Evolutionary conservation across 257 asterid genomes (phyloP), one percentile per base, ranked within the genome.

Genomic region (Oldenlandia corymbosa): DNA sequence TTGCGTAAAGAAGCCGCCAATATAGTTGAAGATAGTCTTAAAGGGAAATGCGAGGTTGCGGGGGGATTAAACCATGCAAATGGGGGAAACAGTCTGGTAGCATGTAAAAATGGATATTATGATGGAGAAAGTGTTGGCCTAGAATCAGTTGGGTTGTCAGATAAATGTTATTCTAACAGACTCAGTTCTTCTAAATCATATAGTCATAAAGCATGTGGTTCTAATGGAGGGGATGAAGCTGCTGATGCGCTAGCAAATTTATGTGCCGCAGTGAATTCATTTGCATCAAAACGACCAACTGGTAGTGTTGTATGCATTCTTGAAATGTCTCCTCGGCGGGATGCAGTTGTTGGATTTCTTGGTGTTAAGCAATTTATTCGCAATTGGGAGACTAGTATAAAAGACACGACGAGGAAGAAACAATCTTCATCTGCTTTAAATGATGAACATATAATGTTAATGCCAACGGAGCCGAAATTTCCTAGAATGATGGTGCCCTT

Each of bases 271-370:
- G 68, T 79, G 71, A 62, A 73, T 73, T 75, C 63, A 48, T 52
- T 75, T 60, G 95, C 97, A 36, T 81, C 85, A 30, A 88, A 87
- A 62, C 83, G 98, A 39, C 98, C 98, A 10, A 91, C 95, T 45
- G 97, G 98, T 49, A 70, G 74, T 68, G 95, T 91, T 71, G 95
- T 88, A 50, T 85, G 90, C 43, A 60, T 91, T 60, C 65, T 85
- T 41, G 91, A 82, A 68, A 77, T 71, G 64, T 88, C 98, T 32
- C 58, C 63, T 53, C 79, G 88, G 11, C 79, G 95, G 61, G 85
- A 85, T 36, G 68, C 68, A 10, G 43, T 91, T 66, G 88, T 87
- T 58, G 96, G 96, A 36, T 88, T 79, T 69, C 79, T 91, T 66
- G 71, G 81, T 74, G 83, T 79, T 54, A 86, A 86, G 81, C 86